phyloP scores from a whole-genome alignment of 176 grass and related monocot species.

The barley (Hordeum vulgare) region DNA sequence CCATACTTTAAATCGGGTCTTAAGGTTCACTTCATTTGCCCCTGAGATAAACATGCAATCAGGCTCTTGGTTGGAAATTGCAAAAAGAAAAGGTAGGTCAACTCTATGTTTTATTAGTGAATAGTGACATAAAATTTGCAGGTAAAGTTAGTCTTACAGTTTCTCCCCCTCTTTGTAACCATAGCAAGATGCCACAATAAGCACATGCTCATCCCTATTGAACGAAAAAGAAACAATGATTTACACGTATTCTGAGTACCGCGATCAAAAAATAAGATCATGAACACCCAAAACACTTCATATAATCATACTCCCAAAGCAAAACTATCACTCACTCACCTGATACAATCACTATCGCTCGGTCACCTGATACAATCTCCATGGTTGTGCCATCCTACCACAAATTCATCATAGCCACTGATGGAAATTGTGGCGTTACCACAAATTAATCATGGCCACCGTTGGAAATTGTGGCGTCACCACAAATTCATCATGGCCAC shows the following conservation, averaged over 20 bases:
- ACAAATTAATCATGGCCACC: no score
- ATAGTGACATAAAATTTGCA: not conserved
- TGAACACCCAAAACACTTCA: not conserved
- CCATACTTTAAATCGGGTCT: not conserved
- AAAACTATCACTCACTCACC: constrained; percentile 33
- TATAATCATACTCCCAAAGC: not conserved
- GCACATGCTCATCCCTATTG: constrained; percentile 71
- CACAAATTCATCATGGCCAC: no score
- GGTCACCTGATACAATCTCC: no score
- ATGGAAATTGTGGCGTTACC: constrained; percentile 94
- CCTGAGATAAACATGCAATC: constrained; percentile 72
- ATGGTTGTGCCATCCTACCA: constrained; percentile 92
- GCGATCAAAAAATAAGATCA: constrained; percentile 16
- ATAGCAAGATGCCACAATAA: constrained; percentile 92
- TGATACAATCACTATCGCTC: no score
- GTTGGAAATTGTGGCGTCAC: no score
- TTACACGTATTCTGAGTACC: constrained; percentile 85
- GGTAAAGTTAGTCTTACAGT: constrained; percentile 40
- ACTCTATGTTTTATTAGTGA: not conserved
- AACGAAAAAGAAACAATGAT: constrained; percentile 89
- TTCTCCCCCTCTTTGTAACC: constrained; percentile 90
- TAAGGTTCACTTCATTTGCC: constrained; percentile 89
- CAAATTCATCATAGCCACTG: constrained; percentile 82
- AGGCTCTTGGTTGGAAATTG: constrained; percentile 63
- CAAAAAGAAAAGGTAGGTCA: not conserved